These are phyloP conservation scores for Rhodomyrtus tomentosa DNA, from an alignment of 345 rosid genomes.

Conservation along the genomic window DNA sequence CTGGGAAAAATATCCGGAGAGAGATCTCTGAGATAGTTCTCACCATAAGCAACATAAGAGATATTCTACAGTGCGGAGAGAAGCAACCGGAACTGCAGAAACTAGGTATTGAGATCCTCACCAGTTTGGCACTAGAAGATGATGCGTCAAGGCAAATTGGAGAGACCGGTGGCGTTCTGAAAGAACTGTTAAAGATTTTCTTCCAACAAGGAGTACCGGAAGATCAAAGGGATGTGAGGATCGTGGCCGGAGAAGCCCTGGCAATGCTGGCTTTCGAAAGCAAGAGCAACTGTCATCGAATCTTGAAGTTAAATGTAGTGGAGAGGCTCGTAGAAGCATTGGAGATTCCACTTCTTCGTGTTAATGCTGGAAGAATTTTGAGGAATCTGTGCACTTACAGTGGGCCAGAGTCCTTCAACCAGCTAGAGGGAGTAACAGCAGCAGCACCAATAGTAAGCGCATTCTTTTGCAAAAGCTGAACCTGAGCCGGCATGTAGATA, in stretches of 20 bases:
- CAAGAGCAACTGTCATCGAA: conserved; percentile 47
- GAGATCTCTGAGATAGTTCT: conserved; percentile 74
- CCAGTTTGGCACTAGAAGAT: conserved; percentile 48
- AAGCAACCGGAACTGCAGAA: conserved; percentile 43
- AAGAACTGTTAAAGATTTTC: conserved; percentile 60
- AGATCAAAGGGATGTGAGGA: conserved; percentile 27
- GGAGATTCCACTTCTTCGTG: conserved; percentile 25
- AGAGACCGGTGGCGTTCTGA: conserved; percentile 59
- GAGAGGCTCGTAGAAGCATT: conserved; percentile 43
- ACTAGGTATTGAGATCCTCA: conserved; percentile 51
- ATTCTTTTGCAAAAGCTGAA: background rate
- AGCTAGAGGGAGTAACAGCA: conserved; percentile 32
- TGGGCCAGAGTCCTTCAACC: conserved; percentile 33
- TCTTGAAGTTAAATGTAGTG: conserved; percentile 39
- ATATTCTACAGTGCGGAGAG: conserved; percentile 43
- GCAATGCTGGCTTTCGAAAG: conserved; percentile 74
- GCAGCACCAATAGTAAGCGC: conserved; percentile 54
- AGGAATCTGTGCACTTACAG: conserved; percentile 48
- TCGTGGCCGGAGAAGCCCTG: conserved; percentile 75
- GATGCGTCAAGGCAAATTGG: conserved; percentile 66
- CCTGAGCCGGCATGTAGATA: background rate
- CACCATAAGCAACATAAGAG: conserved; percentile 56
- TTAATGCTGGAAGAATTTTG: conserved; percentile 59
- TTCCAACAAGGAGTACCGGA: conserved; percentile 11
- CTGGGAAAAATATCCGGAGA: conserved; percentile 49